phyloP scores from a whole-genome alignment of 345 rosid genomes.

The Eucalyptus urophylla region DNA sequence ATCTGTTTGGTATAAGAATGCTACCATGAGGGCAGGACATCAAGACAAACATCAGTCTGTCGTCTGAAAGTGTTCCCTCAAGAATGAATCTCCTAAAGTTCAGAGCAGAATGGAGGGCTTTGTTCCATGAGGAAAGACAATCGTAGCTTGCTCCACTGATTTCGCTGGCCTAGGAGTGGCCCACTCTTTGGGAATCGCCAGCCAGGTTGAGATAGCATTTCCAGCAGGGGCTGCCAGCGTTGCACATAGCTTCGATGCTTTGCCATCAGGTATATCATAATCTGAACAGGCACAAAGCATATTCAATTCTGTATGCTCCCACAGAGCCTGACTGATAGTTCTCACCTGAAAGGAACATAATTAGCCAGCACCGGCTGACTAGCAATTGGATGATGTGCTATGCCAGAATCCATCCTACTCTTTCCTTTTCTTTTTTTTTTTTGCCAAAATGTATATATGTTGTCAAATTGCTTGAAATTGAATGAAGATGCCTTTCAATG shows the following conservation, averaged over 20 bases:
- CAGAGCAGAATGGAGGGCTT: not conserved
- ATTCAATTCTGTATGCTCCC: not conserved
- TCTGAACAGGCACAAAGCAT: not conserved
- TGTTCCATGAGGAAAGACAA: not conserved
- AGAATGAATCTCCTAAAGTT: not conserved
- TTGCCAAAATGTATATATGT: not conserved
- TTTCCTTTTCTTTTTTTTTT: too few species aligned
- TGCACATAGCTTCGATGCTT: not conserved
- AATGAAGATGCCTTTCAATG: not conserved
- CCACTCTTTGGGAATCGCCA: not conserved
- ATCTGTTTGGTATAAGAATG: not conserved
- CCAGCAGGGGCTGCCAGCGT: not conserved
- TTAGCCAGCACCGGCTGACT: not conserved
- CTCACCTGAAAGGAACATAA: not conserved
- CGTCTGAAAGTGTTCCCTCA: fast-evolving
- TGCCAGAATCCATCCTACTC: not conserved
- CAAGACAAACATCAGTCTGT: not conserved
- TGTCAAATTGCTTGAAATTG: not conserved
- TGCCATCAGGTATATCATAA: not conserved
- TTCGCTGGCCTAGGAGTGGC: not conserved
- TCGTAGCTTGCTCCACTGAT: not conserved
- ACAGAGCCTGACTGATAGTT: not conserved
- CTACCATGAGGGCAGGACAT: not conserved
- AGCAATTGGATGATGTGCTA: not conserved
- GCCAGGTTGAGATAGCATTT: not conserved